Percentiles rank a stretch among this genome's conserved stretches.
Evolutionary conservation across 768 basidiomycete genomes (phyloP).

Genomic region (Leucocoprinus sp.): DNA sequence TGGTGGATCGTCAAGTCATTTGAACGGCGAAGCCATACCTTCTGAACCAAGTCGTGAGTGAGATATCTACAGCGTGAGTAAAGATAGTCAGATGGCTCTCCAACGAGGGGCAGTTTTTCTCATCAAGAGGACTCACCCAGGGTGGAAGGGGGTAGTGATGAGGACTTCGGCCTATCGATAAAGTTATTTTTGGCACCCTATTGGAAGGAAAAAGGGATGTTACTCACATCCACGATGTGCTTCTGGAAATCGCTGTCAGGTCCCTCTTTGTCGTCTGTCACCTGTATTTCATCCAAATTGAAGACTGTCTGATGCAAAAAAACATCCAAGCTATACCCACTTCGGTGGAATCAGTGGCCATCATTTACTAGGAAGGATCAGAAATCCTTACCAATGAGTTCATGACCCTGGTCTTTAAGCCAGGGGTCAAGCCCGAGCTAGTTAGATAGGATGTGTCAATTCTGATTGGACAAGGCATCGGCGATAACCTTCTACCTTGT

Average conservation of each 20-base stretch:
- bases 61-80: slow-evolving; percentile 40
- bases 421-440: slow-evolving; percentile 69
- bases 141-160: slow-evolving; percentile 84
- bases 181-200: slow-evolving; percentile 1
- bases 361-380: background rate
- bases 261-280: slow-evolving; percentile 79
- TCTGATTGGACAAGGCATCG: background rate
- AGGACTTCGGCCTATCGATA: slow-evolving; percentile 58
- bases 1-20: background rate
- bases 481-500: slow-evolving; percentile 40
- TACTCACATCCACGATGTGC: slow-evolving; percentile 66
- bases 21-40: slow-evolving; percentile 30
- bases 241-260: slow-evolving; percentile 75
- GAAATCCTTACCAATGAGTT: slow-evolving; percentile 49
- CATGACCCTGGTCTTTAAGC: slow-evolving; percentile 66
- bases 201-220: background rate
- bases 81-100: background rate
- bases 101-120: background rate
- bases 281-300: slow-evolving; percentile 27
- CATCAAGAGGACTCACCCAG: slow-evolving; percentile 32
- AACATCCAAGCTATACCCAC: slow-evolving; percentile 4
- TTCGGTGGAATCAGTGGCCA: slow-evolving; percentile 1
- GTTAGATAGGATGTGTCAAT: slow-evolving; percentile 7
- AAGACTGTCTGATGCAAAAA: background rate
- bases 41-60: slow-evolving; percentile 62